A percentile compares a stretch with the other conserved stretches of the same genome.
phyloP scores from a whole-genome alignment of 78 protist genomes.

The Dictyostelium firmibasis region DNA sequence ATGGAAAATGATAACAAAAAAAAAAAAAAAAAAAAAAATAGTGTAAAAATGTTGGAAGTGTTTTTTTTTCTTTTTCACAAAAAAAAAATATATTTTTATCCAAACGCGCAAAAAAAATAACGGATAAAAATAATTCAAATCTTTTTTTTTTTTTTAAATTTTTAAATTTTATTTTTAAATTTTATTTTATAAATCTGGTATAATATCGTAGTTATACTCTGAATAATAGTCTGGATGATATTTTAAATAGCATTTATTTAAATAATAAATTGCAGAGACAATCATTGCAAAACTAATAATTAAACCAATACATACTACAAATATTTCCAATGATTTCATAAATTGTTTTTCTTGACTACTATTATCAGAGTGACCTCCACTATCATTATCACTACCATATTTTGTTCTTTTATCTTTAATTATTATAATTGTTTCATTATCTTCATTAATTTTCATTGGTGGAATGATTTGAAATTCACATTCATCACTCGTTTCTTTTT shows the following conservation, averaged over 20 bases:
- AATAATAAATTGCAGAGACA: not conserved
- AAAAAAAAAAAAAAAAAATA: too few relatives aligned
- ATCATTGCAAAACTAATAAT: constrained; percentile 5
- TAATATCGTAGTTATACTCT: not conserved
- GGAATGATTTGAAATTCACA: not conserved
- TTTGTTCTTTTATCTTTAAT: not conserved
- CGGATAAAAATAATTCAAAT: not conserved
- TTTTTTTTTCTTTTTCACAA: too few relatives aligned
- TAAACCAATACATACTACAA: not conserved
- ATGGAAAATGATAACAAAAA: too few relatives aligned
- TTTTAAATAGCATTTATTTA: not conserved
- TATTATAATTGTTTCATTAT: not conserved
- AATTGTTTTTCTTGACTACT: not conserved
- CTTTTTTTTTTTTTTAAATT: too few relatives aligned
- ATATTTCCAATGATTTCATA: not conserved
- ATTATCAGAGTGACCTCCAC: not conserved
- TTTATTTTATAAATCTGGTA: not conserved
- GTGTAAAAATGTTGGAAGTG: too few relatives aligned
- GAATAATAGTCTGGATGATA: not conserved
- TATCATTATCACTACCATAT: not conserved
- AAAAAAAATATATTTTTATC: not conserved
- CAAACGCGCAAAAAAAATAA: not conserved
- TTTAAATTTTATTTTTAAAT: too few relatives aligned
- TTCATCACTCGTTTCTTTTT: not conserved
- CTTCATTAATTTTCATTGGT: not conserved